phyloP scores from a whole-genome alignment of 1,139 yeast genomes.

The Sugiyamaella xylanicola region DNA sequence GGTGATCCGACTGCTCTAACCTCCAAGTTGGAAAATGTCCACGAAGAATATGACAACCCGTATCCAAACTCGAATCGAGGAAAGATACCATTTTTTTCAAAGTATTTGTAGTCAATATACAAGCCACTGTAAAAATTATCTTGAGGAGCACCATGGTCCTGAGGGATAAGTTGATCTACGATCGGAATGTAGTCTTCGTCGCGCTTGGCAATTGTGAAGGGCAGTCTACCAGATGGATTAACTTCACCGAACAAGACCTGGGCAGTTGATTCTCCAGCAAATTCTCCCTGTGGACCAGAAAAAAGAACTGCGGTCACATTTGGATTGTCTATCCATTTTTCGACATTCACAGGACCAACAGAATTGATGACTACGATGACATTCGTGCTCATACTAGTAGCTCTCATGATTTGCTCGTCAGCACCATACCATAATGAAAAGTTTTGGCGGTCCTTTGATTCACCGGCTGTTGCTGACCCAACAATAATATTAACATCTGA shows the following conservation, averaged over 20 bases:
- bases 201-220: conserved; percentile 63
- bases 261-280: conserved; percentile 51
- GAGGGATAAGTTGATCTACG: conserved; percentile 38
- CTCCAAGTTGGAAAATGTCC: conserved; percentile 43
- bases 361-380: conserved; percentile 62
- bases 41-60: conserved; percentile 60
- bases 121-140: conserved; percentile 43
- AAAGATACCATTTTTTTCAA: conserved; percentile 57
- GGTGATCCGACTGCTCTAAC: conserved; percentile 42
- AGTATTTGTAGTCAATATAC: conserved; percentile 53
- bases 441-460: conserved; percentile 61
- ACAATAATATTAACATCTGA: conserved; percentile 58
- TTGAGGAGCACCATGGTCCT: conserved; percentile 46
- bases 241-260: conserved; percentile 60
- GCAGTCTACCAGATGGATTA: conserved; percentile 64
- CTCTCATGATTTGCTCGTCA: conserved; percentile 53
- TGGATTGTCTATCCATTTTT: conserved; percentile 59
- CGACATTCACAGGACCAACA: conserved; percentile 63
- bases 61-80: conserved; percentile 65
- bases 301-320: conserved; percentile 61
- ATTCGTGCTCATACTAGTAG: conserved; percentile 54
- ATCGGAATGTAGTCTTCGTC: conserved; percentile 57
- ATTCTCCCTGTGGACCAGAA: conserved; percentile 63
- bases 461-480: conserved; percentile 53
- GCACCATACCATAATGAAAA: conserved; percentile 63